Base-by-base conservation (phyloP, 2,329 filamentous ascomycete species). In the Sarocladium strictum region DNA sequence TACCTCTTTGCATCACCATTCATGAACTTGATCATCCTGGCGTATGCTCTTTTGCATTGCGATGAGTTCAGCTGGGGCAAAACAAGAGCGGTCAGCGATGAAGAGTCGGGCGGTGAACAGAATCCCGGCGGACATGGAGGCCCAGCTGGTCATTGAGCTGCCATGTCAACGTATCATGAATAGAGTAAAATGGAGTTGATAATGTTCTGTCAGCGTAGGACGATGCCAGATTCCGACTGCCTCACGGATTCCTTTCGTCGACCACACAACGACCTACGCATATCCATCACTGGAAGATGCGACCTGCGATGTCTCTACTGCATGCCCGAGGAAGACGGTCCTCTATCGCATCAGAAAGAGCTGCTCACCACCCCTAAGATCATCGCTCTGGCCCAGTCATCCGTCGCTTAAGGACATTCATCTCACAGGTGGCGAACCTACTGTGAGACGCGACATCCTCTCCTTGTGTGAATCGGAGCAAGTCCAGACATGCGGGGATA, bases 291-390 rank as follows among this genome's bases (percentile, higher is more conserved):
- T 3, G 94, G 99, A 73, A 85, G 90, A 59, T 99, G 94, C 72
- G 99, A 99, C 66, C 78, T 99, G 58, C 89, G 94, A 60, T 99
- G 94, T 72, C 74, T 95, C 56, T 99, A 99, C 74, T 99, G 94
- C 74, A 99, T 99, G 94, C 94, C 94, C 1, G 92, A 96, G 71
- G 89, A 96, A 72, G 94, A 94, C 19, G 86, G 97, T 3, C 84
- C 89, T 17, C 82, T 97, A 37, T 97, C 93, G 1, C 93, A 93
- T 1, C 76, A 83, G 9, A 76, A 77, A 24, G 83, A 90, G 57
- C 82, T 97, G 43, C 82, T 99, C 60, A 97, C 94, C 2, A 95
- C 90, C 0, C 89, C 94, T n/a, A 94, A 99, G 70, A 96, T 97
- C 58, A 78, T 92, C 63, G 88, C 97, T 67, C 78, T 99, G 6